phyloP scores from a whole-genome alignment of 495 filamentous ascomycete genomes.

The Lophiotrema nucula region DNA sequence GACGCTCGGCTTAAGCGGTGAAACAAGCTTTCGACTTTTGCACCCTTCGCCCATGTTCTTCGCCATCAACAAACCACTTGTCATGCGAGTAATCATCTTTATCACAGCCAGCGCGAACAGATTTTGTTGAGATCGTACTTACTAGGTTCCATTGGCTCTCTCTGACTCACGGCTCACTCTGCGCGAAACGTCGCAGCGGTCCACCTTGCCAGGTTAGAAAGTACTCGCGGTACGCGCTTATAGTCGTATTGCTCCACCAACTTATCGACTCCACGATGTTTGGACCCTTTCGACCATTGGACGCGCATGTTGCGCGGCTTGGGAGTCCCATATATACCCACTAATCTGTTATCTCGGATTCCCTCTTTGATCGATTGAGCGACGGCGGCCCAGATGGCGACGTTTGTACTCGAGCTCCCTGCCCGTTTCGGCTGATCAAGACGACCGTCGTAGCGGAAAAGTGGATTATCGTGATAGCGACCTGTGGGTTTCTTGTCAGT shows the following conservation, averaged over 20 bases:
- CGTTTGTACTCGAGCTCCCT: slow-evolving; percentile 1
- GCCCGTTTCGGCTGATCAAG: no score
- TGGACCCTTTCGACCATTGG: slow-evolving; percentile 7
- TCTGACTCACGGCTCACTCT: not conserved
- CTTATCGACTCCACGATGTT: slow-evolving; percentile 13
- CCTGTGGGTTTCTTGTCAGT: no score
- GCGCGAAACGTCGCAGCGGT: not conserved
- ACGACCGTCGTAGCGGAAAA: no score
- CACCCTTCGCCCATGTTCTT: not conserved
- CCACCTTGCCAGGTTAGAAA: no score
- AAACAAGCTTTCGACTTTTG: not conserved
- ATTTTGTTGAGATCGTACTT: not conserved
- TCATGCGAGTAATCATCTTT: slow-evolving; percentile 3
- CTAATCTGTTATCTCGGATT: slow-evolving; percentile 24
- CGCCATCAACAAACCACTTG: not conserved
- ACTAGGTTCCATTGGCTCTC: not conserved
- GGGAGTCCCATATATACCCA: slow-evolving; percentile 26
- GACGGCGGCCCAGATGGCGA: not conserved
- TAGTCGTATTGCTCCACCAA: not conserved
- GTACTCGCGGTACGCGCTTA: not conserved
- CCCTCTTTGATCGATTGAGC: slow-evolving; percentile 5
- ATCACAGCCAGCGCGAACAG: not conserved
- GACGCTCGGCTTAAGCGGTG: no score
- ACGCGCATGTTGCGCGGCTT: not conserved
- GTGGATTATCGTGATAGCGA: no score